phyloP scores from a whole-genome alignment of 2,329 filamentous ascomycete species.

The Colletotrichum zoysiae region DNA sequence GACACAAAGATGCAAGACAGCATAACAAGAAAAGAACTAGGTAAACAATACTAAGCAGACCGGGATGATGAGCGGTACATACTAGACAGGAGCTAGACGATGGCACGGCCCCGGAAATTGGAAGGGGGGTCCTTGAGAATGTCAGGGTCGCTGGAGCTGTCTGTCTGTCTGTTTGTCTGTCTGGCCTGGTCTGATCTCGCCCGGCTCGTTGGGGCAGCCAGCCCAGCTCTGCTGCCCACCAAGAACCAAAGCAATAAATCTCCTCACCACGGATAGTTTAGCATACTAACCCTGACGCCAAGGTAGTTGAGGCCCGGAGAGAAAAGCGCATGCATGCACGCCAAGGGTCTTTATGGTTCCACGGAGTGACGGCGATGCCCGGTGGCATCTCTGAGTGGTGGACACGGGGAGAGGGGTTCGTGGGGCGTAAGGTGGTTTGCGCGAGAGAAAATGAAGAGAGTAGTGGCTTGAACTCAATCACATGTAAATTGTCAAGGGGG shows the following conservation, averaged over 20 bases:
- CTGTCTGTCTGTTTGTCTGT: constrained; percentile 32
- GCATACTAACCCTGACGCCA: constrained; percentile 17
- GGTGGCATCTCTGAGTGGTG: constrained; percentile 32
- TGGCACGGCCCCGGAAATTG: constrained; percentile 34
- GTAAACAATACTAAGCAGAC: not conserved
- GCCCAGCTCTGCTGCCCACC: not conserved
- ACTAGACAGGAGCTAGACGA: constrained; percentile 14
- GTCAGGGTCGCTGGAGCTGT: constrained; percentile 36
- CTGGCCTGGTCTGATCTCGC: not conserved
- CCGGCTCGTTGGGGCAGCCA: constrained; percentile 3
- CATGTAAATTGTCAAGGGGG: constrained; percentile 33
- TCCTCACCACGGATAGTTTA: constrained; percentile 4
- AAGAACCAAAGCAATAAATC: constrained; percentile 9
- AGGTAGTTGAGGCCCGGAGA: constrained; percentile 16
- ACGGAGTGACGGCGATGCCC: constrained; percentile 37
- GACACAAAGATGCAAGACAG: constrained; percentile 23
- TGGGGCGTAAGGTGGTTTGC: constrained; percentile 21
- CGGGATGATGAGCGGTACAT: constrained; percentile 1
- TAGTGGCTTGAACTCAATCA: constrained; percentile 42
- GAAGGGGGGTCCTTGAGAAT: constrained; percentile 40
- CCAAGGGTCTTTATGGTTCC: constrained; percentile 33
- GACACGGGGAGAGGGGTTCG: constrained; percentile 17
- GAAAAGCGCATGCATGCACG: constrained; percentile 37
- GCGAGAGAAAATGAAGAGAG: constrained; percentile 38
- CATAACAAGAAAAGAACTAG: constrained; percentile 31